Percentiles rank a stretch among this genome's conserved stretches.
Conservation (phyloP, 106 monocot species). For the Dactylorhiza incarnata region DNA sequence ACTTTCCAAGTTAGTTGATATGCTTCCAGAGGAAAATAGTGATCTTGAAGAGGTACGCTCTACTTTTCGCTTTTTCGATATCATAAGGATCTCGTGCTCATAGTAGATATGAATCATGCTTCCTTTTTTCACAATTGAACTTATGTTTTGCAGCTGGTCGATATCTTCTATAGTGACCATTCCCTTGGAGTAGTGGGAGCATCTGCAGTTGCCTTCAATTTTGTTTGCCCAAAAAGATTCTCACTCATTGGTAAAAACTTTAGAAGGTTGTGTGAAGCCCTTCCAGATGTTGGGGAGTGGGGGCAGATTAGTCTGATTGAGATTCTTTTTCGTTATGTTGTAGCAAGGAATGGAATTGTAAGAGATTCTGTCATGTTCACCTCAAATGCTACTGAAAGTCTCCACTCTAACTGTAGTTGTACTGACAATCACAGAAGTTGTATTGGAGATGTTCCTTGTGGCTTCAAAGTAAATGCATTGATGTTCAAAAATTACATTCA, state of each 20-base stretch:
- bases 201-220: conserved; percentile 76
- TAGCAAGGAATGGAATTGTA: conserved; percentile 83
- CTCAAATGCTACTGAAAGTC: conserved; percentile 8
- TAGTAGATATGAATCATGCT: no score
- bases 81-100: neutral
- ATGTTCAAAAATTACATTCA: conserved; percentile 68
- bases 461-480: conserved; percentile 17
- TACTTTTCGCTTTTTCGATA: neutral
- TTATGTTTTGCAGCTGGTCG: conserved; percentile 55
- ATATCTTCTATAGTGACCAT: conserved; percentile 60
- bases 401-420: conserved; percentile 13
- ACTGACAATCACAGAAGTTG: conserved; percentile 5
- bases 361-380: conserved; percentile 58
- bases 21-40: conserved; percentile 65
- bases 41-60: conserved; percentile 62
- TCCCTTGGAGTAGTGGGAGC: conserved; percentile 85
- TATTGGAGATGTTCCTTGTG: conserved; percentile 6
- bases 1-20: conserved; percentile 69
- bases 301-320: conserved; percentile 82
- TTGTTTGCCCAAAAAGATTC: conserved; percentile 65
- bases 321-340: conserved; percentile 69
- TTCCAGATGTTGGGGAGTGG: conserved; percentile 97
- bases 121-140: neutral
- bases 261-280: conserved; percentile 72
- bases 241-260: conserved; percentile 55